phyloP scores from a whole-genome alignment of 805 yeast genomes.

The Schwanniomyces occidentalis region DNA sequence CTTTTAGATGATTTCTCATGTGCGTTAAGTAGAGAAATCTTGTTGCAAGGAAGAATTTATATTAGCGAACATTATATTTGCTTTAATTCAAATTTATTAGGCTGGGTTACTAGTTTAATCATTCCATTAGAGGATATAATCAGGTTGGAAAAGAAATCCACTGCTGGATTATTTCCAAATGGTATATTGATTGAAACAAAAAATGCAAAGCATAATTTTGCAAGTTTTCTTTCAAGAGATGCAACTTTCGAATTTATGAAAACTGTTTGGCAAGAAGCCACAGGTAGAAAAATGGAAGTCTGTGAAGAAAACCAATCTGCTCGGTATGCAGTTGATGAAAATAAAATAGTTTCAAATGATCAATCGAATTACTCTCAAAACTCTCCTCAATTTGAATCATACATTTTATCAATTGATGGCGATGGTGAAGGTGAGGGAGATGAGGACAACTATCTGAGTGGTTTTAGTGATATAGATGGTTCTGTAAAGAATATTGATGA shows the following conservation, averaged over 20 bases:
- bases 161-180: slow-evolving; percentile 90
- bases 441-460: slow-evolving; percentile 18
- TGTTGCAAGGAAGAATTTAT: slow-evolving; percentile 85
- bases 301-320: slow-evolving; percentile 4
- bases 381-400: slow-evolving; percentile 26
- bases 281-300: slow-evolving; percentile 21
- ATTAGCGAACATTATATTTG: slow-evolving; percentile 77
- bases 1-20: slow-evolving; percentile 86
- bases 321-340: slow-evolving; percentile 15
- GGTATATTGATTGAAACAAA: slow-evolving; percentile 75
- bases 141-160: slow-evolving; percentile 73
- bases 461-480: slow-evolving; percentile 20
- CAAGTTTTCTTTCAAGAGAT: slow-evolving; percentile 84
- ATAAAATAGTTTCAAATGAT: slow-evolving; percentile 14
- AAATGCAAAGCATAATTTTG: slow-evolving; percentile 71
- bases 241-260: slow-evolving; percentile 68
- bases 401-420: slow-evolving; percentile 47
- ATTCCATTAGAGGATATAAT: slow-evolving; percentile 71
- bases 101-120: slow-evolving; percentile 84
- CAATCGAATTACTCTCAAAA: slow-evolving; percentile 12
- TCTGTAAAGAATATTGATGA: slow-evolving; percentile 15
- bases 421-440: slow-evolving; percentile 35
- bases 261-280: slow-evolving; percentile 62
- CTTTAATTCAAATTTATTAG: slow-evolving; percentile 82
- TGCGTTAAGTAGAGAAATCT: slow-evolving; percentile 82